These are phyloP conservation scores for Ceratobasidium sp. DNA, from an alignment of 1,284 basidiomycete species.

Conservation along the genomic window DNA sequence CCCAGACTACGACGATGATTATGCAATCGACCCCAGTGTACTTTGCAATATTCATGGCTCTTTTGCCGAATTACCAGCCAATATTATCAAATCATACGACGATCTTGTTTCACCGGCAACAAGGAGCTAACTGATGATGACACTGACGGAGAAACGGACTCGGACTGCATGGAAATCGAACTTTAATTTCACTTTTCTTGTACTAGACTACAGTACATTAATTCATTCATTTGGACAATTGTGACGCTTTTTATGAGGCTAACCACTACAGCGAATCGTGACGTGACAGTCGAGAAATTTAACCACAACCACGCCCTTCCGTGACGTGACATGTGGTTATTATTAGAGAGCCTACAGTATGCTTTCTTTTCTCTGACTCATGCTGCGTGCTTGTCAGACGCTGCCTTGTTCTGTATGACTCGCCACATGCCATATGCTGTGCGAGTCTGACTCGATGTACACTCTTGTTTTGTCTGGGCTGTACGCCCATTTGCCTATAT, in stretches of 20 bases:
- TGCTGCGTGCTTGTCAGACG: too few species aligned
- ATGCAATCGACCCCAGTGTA: constrained; percentile 1
- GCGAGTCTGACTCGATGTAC: too few species aligned
- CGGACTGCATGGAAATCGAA: background rate
- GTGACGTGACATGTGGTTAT: too few species aligned
- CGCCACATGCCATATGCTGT: too few species aligned
- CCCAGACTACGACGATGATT: constrained; percentile 1
- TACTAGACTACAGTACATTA: background rate
- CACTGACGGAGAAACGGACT: background rate
- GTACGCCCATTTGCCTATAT: too few species aligned
- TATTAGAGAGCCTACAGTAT: too few species aligned
- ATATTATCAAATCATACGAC: background rate
- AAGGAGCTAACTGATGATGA: background rate
- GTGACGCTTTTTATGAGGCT: background rate
- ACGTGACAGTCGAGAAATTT: too few species aligned
- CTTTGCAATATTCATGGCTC: background rate
- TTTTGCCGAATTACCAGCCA: background rate
- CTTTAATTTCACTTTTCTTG: background rate
- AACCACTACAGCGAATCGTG: constrained; percentile 7
- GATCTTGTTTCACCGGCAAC: background rate
- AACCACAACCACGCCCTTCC: too few species aligned
- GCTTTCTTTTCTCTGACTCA: too few species aligned
- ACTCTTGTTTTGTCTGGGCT: too few species aligned
- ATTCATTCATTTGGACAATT: too few species aligned
- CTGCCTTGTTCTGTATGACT: too few species aligned